These are phyloP conservation scores for Crataegus laevigata DNA, from an alignment of 306 rosid species.

Conservation along the genomic window DNA sequence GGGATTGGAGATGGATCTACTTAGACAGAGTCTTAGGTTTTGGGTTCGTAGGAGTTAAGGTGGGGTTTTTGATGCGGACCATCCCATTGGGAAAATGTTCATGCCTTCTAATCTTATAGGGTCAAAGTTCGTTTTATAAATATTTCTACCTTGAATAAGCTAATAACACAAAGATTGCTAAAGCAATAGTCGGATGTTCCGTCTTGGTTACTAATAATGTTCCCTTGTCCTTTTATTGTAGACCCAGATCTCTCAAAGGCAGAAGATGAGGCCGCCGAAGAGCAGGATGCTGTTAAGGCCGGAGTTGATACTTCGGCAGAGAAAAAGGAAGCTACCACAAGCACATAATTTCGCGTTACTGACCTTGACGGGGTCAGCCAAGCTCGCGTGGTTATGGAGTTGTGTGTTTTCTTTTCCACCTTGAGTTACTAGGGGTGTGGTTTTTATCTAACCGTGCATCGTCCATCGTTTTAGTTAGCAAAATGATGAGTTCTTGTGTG, in stretches of 20 bases:
- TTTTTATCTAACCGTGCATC: slow-evolving; percentile 13
- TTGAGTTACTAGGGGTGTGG: slow-evolving; percentile 11
- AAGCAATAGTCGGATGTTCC: neutral
- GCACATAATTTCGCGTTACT: slow-evolving; percentile 33
- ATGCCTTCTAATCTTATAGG: neutral
- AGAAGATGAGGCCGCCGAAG: neutral
- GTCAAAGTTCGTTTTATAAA: too few species aligned
- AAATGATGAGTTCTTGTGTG: slow-evolving; percentile 18
- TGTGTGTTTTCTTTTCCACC: neutral
- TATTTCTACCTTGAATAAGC: too few species aligned
- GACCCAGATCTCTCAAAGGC: slow-evolving; percentile 3
- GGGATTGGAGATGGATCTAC: neutral
- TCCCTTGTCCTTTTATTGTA: neutral
- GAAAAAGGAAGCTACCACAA: slow-evolving; percentile 54
- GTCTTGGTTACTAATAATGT: neutral
- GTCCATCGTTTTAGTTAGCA: slow-evolving; percentile 18
- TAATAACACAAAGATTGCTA: neutral
- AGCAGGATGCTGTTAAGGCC: slow-evolving; percentile 9
- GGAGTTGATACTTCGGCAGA: slow-evolving; percentile 35
- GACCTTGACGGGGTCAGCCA: slow-evolving; percentile 10
- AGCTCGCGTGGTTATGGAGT: slow-evolving; percentile 14
- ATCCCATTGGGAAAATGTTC: neutral
- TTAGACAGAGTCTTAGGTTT: neutral
- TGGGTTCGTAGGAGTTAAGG: too few species aligned
- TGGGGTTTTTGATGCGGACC: neutral